Evolutionary conservation across 2,329 filamentous ascomycete genomes (phyloP).

Genomic region (Aspergillus aculeatinus): DNA sequence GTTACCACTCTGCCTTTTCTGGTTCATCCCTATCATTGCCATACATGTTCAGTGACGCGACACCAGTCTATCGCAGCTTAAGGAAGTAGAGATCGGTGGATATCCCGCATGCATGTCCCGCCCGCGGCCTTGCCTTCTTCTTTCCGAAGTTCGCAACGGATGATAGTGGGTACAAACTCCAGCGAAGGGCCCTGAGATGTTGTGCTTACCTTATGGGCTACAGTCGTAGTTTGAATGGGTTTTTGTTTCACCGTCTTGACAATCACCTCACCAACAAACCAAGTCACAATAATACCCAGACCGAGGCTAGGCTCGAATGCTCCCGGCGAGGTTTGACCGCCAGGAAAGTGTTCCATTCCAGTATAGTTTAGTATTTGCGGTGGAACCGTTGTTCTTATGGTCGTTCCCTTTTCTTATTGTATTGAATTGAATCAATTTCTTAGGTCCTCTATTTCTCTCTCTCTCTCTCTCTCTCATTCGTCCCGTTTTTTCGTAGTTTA

Average conservation of each 20-base stretch:
- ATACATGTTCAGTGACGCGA: not conserved
- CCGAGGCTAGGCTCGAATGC: conserved; percentile 22
- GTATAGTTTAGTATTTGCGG: conserved; percentile 16
- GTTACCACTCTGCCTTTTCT: conserved; percentile 2
- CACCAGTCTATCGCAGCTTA: not conserved
- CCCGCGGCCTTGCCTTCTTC: not conserved
- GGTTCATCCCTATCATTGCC: not conserved
- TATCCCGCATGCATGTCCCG: not conserved
- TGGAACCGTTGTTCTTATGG: conserved; percentile 18
- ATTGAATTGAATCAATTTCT: no score
- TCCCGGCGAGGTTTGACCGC: conserved; percentile 21
- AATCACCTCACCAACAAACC: conserved; percentile 6
- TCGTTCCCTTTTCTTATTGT: not conserved
- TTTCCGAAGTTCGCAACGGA: not conserved
- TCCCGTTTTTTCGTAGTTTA: not conserved
- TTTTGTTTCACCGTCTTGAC: conserved; percentile 7
- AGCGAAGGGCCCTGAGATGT: not conserved
- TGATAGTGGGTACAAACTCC: not conserved
- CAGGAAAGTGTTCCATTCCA: conserved; percentile 20
- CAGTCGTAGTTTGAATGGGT: not conserved
- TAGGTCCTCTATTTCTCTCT: not conserved
- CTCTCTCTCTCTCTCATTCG: not conserved
- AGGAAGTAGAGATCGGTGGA: not conserved
- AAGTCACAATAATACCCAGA: conserved; percentile 12
- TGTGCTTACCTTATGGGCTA: not conserved